Base-by-base conservation (phyloP, 805 yeast species). In the Candida sanyiensis region DNA sequence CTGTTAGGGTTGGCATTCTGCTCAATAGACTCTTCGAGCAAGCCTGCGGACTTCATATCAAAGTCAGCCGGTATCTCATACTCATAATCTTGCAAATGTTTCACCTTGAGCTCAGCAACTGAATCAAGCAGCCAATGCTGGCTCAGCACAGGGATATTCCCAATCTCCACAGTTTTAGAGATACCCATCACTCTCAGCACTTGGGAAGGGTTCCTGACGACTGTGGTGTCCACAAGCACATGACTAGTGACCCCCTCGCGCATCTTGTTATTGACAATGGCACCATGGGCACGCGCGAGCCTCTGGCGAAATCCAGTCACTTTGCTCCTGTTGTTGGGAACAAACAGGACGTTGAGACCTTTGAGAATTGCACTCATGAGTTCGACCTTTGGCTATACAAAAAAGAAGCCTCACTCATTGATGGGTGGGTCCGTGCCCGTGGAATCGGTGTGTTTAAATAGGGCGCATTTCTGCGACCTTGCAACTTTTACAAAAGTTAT, bases 51-150 rank as follows among this genome's bases (percentile, higher is more conserved):
- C n/a, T n/a, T n/a, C n/a, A 12, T 15, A 23, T 17, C 31, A 13
- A 17, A 7, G 6, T 38, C 45, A 2, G 28, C 35, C 7, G 33
- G 41, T 10, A 45, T 31, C 6, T 47, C 38, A 13, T 49, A 45
- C 7, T 24, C 23, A 33, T 42, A 54, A 1, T 33, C 30, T 3
- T 38, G 32, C 4, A 18, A 3, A 3, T 35, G 28, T 7, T 44
- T 30, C 9, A 46, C 7, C 19, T 35, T 21, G 2, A 27, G n/a
- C 24, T 41, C 36, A 8, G 40, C 46, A 4, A 50, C 38, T 3
- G 53, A 51, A 11, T 50, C 49, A 6, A 45, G 27, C 6, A 54
- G 24, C 59, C 59, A 54, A 7, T 26, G 29, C 29, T 53, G 57
- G 18, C 35, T 29, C 31, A 50, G 20, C 7, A 49, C 36, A 4